These are phyloP conservation scores for Paramecium sonneborni DNA, from an alignment of 73 alveolate genomes.

Conservation along the genomic window DNA sequence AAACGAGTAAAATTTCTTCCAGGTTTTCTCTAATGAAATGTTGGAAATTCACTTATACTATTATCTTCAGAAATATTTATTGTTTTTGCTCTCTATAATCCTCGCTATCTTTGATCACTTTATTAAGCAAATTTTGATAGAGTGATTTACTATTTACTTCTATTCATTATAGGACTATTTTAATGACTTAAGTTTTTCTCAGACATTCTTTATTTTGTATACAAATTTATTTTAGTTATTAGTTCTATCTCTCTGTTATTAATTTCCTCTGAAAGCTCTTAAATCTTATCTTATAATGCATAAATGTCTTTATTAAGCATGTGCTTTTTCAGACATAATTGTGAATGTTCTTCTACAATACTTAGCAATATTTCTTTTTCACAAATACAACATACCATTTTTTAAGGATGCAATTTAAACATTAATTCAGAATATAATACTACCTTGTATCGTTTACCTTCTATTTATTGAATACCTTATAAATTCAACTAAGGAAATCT, in stretches of 20 bases:
- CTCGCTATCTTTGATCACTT: slow-evolving; percentile 1
- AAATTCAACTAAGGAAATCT: background rate
- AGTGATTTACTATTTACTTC: background rate
- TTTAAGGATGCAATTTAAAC: background rate
- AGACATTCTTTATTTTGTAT: background rate
- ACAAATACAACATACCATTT: slow-evolving; percentile 42
- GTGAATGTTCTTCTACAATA: slow-evolving; percentile 26
- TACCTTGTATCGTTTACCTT: background rate
- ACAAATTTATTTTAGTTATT: slow-evolving; percentile 39
- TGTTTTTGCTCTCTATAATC: slow-evolving; percentile 33
- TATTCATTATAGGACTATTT: slow-evolving; percentile 44
- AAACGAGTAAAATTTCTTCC: background rate
- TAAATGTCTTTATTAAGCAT: background rate
- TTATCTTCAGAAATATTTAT: background rate
- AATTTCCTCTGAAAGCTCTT: background rate
- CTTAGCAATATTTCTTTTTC: slow-evolving; percentile 10
- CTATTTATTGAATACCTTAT: background rate
- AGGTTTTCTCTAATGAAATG: slow-evolving; percentile 3
- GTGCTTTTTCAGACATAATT: background rate
- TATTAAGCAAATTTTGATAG: slow-evolving; percentile 42
- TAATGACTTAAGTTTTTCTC: slow-evolving; percentile 32
- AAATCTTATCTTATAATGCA: background rate
- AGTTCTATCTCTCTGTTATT: slow-evolving; percentile 11
- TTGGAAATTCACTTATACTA: background rate
- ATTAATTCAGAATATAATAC: slow-evolving; percentile 46